Conservation (phyloP, 2,329 filamentous ascomycete genomes). For the Pseudogymnoascus sp. region DNA sequence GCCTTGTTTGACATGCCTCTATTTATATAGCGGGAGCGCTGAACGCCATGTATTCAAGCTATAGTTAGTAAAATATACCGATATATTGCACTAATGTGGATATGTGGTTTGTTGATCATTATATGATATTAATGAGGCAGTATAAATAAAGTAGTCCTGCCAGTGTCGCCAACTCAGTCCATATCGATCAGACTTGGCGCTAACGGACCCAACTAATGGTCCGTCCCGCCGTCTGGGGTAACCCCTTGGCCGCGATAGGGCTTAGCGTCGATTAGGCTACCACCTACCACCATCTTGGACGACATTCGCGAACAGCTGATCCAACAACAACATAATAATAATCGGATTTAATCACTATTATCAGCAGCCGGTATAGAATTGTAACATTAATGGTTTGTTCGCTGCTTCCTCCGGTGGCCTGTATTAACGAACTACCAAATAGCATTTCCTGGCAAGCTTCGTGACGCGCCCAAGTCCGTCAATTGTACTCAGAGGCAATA, state of each 20-base stretch:
- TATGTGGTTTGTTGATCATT: no score
- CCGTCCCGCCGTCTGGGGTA: neutral
- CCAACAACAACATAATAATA: neutral
- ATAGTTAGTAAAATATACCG: no score
- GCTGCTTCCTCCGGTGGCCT: neutral
- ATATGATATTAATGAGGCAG: neutral
- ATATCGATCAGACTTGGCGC: neutral
- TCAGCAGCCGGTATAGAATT: neutral
- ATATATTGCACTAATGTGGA: no score
- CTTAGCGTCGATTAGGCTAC: neutral
- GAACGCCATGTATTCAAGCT: neutral
- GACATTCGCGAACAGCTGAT: neutral
- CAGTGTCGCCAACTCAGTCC: neutral
- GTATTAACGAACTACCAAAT: neutral
- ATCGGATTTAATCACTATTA: neutral
- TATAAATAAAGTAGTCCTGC: neutral
- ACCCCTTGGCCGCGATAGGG: neutral
- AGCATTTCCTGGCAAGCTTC: neutral
- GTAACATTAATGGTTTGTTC: neutral
- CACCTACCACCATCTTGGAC: neutral
- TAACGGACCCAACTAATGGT: neutral
- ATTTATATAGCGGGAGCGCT: neutral
- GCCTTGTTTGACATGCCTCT: neutral
- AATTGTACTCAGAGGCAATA: neutral
- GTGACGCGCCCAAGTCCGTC: neutral